A percentile compares a stretch with the other conserved stretches of the same genome.
These are phyloP conservation scores for Salvia splendens DNA, from an alignment of 257 asterid genomes.

Conservation along the genomic window DNA sequence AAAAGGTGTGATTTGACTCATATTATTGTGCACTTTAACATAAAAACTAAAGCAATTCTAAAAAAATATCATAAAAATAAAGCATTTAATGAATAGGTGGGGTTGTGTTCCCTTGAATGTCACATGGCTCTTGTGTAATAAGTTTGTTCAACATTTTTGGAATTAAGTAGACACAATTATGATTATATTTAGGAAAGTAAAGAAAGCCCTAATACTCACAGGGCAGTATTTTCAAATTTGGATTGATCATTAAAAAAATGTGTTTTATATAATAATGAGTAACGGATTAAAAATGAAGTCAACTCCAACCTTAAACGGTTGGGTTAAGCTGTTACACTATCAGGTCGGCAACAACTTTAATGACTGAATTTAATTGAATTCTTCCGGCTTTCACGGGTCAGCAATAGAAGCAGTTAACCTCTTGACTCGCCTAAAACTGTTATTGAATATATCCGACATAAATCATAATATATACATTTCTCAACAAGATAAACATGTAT, in stretches of 20 bases:
- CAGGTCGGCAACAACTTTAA: no score
- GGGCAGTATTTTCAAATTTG: neutral
- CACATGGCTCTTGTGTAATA: conserved; percentile 36
- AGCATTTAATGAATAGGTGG: conserved; percentile 20
- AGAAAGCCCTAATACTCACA: conserved; percentile 36
- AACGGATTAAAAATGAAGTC: no score
- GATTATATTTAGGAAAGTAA: conserved; percentile 30
- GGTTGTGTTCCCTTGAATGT: conserved; percentile 16
- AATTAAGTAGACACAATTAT: conserved; percentile 23
- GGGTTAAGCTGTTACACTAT: no score
- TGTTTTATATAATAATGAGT: no score
- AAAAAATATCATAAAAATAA: neutral
- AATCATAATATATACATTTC: no score
- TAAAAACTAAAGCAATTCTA: neutral
- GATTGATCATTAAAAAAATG: neutral
- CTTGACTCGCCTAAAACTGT: no score
- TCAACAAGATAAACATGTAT: no score
- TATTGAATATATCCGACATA: no score
- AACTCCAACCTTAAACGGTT: no score
- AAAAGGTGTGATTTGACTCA: neutral
- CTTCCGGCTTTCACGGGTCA: no score
- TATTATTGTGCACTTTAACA: neutral
- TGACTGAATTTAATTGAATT: no score
- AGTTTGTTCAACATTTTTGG: conserved; percentile 21
- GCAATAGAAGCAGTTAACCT: no score